Base-by-base conservation (phyloP, 75 land plant species). In the Cupressus sempervirens region DNA sequence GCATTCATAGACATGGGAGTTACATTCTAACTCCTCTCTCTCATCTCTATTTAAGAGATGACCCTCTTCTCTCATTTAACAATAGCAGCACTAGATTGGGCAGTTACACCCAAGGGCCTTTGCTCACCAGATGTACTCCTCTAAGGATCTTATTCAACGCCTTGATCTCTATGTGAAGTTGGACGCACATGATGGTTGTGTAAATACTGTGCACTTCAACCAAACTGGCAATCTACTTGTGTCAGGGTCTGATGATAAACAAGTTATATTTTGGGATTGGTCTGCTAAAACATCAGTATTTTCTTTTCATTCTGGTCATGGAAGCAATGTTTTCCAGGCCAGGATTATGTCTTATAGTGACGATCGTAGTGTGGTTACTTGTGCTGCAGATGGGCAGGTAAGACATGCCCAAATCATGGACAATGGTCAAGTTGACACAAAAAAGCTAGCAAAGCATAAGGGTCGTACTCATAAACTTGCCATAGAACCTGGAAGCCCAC, bases 311-410 rank as follows among this genome's bases (percentile, higher is more conserved):
- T 96, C 98, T 70, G 96, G 98, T 23, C 98, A 96, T 86, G 83
- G 52, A 29, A 87, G 89, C 83, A 94, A 96, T 81, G 93, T 96
- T 11, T 94, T 96, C 81, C 96, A 96, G 85, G 94, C 94, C 29
- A 85, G 85, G 80, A 68, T 96, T 38, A 94, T 96, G 98, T 96
- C 98, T 13, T 94, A 87, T 73, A 92, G 92, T n/a, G 92, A 96
- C 80, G 94, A 94, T 81, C 89, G 88, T 4, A 89, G 65, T 50
- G 85, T 96, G 77, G 84, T 96, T 52, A 91, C 93, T 80, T 93
- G 90, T 82, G 92, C 96, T 86, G 96, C 96, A 20, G 98, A 96
- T 93, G 96, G 98, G 35, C 94, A 96, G 96, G 98, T 96, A 56
- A 89, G 97, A 81, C 86, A 91, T 88, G 93, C 88, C 4, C 82